These are phyloP conservation scores for Chondrus crispus DNA, from an alignment of 23 red algal genomes.

Conservation along the genomic window DNA sequence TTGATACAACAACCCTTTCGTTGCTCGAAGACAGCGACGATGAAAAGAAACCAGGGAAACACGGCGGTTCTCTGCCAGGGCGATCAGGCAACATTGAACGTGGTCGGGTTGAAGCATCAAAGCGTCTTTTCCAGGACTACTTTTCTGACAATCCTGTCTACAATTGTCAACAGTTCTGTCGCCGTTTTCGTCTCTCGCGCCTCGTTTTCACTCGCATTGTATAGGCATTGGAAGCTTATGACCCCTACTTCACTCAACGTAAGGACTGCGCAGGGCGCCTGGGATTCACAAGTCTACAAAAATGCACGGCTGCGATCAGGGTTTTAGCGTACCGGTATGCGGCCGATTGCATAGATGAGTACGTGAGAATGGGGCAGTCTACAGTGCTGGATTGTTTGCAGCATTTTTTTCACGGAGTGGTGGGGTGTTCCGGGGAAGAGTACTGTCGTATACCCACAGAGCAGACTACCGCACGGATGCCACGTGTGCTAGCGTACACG, in stretches of 20 bases:
- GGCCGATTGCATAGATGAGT: neutral
- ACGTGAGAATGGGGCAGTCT: neutral
- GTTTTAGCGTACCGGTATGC: neutral
- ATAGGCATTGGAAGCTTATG: neutral
- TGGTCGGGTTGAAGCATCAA: neutral
- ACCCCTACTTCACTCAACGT: neutral
- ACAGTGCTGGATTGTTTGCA: no score
- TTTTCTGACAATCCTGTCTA: conserved; percentile 15
- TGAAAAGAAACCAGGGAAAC: neutral
- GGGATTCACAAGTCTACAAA: neutral
- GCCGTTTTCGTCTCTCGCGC: neutral
- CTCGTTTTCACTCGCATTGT: neutral
- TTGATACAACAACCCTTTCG: no score
- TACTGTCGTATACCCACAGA: no score
- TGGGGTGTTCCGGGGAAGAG: no score
- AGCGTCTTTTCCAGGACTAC: neutral
- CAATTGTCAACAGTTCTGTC: neutral
- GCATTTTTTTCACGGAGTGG: no score
- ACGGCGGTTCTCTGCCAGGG: neutral
- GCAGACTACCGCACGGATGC: no score
- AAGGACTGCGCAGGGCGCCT: neutral
- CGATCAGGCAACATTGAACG: neutral
- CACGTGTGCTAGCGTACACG: no score
- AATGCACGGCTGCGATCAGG: neutral
- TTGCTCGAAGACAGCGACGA: neutral